These are phyloP conservation scores for Terfezia boudieri DNA, from an alignment of 495 filamentous ascomycete genomes.

Conservation along the genomic window DNA sequence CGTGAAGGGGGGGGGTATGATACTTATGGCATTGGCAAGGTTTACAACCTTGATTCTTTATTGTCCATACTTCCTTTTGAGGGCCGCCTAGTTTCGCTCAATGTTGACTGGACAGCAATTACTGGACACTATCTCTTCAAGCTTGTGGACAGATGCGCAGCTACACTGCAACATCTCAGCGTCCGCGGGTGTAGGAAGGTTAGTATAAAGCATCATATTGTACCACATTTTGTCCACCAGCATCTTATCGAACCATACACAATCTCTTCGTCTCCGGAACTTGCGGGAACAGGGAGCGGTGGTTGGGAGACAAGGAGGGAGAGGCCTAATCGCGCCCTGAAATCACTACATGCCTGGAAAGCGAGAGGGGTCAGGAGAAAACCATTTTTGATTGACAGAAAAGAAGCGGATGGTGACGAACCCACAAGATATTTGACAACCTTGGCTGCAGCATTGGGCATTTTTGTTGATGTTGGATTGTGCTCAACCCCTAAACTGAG, in stretches of 20 bases:
- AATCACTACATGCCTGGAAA: constrained; percentile 18
- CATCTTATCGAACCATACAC: constrained; percentile 13
- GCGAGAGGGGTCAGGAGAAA: constrained; percentile 18
- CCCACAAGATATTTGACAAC: constrained; percentile 18
- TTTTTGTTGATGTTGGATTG: constrained; percentile 18
- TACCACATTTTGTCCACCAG: constrained; percentile 19
- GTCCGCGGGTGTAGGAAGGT: constrained; percentile 18
- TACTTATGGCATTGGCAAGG: constrained; percentile 17
- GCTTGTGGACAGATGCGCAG: constrained; percentile 16
- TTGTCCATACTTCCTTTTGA: constrained; percentile 14
- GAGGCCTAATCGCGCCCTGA: constrained; percentile 14
- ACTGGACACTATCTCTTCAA: constrained; percentile 19
- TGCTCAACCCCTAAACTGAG: constrained; percentile 18
- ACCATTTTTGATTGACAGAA: constrained; percentile 18
- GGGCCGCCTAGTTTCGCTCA: constrained; percentile 15
- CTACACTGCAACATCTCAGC: constrained; percentile 17
- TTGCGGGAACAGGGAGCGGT: background rate
- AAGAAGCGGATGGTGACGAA: constrained; percentile 18
- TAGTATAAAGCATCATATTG: constrained; percentile 20
- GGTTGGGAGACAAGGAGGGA: background rate
- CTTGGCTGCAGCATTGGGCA: constrained; percentile 16
- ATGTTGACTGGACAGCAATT: constrained; percentile 19
- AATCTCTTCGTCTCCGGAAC: constrained; percentile 3
- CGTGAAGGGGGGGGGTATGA: constrained; percentile 14
- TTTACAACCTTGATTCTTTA: constrained; percentile 18